Evolutionary conservation across 371 early-diverging fungal genomes (phyloP).

Genomic region (Apophysomyces variabilis): DNA sequence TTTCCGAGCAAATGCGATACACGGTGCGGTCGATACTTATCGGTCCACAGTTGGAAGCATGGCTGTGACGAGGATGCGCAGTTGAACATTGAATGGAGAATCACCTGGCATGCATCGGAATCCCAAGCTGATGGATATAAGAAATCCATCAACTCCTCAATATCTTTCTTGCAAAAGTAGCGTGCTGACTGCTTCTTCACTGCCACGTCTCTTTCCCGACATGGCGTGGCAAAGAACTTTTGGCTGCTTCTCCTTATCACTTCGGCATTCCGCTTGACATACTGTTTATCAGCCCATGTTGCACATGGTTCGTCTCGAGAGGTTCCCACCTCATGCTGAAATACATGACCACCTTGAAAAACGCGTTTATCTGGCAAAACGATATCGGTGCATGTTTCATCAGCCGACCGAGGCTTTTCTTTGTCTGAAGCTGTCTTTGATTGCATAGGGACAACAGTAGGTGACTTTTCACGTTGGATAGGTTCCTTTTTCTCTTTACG

Average conservation of each 20-base stretch:
- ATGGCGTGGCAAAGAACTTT: background rate
- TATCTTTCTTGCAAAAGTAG: background rate
- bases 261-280: background rate
- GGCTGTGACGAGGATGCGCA: background rate
- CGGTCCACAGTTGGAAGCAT: conserved; percentile 27
- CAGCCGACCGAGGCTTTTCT: background rate
- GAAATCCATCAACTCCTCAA: conserved; percentile 11
- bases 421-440: conserved; percentile 4
- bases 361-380: conserved; percentile 21
- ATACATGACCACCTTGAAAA: conserved; percentile 25
- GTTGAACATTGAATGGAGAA: background rate
- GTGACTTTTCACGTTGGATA: background rate
- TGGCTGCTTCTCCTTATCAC: background rate
- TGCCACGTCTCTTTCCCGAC: background rate
- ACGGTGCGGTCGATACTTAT: conserved; percentile 37
- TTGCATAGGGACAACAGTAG: background rate
- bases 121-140: conserved; percentile 15
- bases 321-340: background rate
- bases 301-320: background rate
- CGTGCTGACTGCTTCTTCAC: background rate
- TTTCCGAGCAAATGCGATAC: conserved; percentile 35
- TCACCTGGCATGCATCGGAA: conserved; percentile 10
- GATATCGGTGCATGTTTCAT: background rate
- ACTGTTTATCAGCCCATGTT: background rate
- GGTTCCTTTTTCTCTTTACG: background rate